These are phyloP conservation scores for Schizophyllum commune DNA, from an alignment of 1,284 basidiomycete species.

Conservation along the genomic window DNA sequence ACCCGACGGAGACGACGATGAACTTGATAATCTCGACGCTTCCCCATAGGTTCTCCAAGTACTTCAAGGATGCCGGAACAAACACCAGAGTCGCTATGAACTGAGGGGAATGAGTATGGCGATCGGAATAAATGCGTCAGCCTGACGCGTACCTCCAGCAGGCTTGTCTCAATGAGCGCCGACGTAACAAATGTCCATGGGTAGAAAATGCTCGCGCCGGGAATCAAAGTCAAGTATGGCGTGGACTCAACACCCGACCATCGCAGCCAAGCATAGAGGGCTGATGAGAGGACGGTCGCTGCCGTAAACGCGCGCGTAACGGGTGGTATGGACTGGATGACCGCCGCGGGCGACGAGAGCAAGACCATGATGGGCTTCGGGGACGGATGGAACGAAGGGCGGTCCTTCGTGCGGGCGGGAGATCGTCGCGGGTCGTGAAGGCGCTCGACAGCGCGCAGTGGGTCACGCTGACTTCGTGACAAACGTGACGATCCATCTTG, in stretches of 20 bases:
- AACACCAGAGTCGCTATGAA: slow-evolving; percentile 71
- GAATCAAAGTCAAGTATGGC: slow-evolving; percentile 81
- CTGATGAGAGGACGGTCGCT: slow-evolving; percentile 56
- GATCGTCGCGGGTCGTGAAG: not conserved
- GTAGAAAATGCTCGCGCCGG: slow-evolving; percentile 77
- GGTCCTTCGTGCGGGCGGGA: not conserved
- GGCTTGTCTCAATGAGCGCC: slow-evolving; percentile 77
- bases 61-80: slow-evolving; percentile 78
- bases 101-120: slow-evolving; percentile 33
- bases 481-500: not conserved
- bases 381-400: slow-evolving; percentile 2
- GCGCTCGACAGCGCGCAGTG: not conserved
- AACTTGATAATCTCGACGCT: slow-evolving; percentile 83
- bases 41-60: slow-evolving; percentile 93
- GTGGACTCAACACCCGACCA: slow-evolving; percentile 42
- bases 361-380: slow-evolving; percentile 50
- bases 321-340: slow-evolving; percentile 65
- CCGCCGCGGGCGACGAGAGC: slow-evolving; percentile 59
- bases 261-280: slow-evolving; percentile 57
- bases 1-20: slow-evolving; percentile 69
- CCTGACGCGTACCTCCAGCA: slow-evolving; percentile 66
- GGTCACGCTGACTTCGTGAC: not conserved
- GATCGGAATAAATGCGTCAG: slow-evolving; percentile 3
- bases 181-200: slow-evolving; percentile 93
- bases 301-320: slow-evolving; percentile 75